These are phyloP conservation scores for Trametes meyenii DNA, from an alignment of 768 basidiomycete genomes.

Conservation along the genomic window DNA sequence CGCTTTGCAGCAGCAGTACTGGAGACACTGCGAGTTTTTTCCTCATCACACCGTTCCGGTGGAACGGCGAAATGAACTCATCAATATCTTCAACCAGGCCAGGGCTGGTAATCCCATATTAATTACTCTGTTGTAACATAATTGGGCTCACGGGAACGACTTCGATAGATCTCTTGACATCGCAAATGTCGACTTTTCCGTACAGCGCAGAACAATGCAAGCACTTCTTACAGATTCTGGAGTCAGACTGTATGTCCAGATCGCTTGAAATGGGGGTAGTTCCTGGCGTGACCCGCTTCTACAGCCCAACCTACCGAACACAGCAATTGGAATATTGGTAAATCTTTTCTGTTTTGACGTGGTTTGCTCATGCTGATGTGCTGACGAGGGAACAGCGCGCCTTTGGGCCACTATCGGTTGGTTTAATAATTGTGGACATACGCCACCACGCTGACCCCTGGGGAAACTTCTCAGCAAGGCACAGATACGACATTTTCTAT, in stretches of 20 bases:
- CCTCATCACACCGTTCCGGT: conserved; percentile 25
- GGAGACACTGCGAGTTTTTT: conserved; percentile 34
- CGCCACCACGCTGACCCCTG: neutral
- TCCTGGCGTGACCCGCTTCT: neutral
- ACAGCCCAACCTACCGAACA: conserved; percentile 7
- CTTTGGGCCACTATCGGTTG: conserved; percentile 25
- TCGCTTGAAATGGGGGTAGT: neutral
- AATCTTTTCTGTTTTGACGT: neutral
- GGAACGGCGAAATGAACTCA: conserved; percentile 12
- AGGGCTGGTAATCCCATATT: conserved; percentile 21
- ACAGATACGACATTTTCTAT: conserved; percentile 30
- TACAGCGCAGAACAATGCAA: conserved; percentile 28
- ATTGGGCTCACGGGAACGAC: neutral
- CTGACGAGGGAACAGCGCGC: conserved; percentile 21
- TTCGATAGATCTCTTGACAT: conserved; percentile 35
- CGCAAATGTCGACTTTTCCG: conserved; percentile 29
- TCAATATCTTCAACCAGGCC: conserved; percentile 28
- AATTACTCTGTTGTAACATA: neutral
- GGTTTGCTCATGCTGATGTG: neutral
- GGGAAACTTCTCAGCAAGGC: conserved; percentile 6
- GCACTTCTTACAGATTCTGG: conserved; percentile 22
- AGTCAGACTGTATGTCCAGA: conserved; percentile 10
- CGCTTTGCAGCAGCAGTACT: conserved; percentile 31
- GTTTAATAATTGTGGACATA: neutral
- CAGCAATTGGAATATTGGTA: conserved; percentile 24